These are phyloP conservation scores for Pulicaria dysenterica DNA, from an alignment of 129 eudicot genomes.

Conservation along the genomic window DNA sequence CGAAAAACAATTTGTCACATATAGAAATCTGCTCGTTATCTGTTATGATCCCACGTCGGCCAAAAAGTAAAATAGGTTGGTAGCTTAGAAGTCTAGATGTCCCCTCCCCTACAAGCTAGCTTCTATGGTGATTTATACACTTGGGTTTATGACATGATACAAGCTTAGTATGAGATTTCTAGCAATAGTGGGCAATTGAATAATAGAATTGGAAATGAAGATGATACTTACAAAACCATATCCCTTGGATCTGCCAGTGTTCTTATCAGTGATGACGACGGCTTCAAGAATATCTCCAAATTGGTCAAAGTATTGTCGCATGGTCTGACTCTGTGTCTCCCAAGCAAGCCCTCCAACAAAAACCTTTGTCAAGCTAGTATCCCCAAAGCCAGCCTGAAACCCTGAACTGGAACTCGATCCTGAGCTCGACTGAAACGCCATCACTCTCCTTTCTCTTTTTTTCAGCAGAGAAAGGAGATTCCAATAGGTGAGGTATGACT, in stretches of 20 bases:
- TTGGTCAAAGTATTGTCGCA: constrained; percentile 45
- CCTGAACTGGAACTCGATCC: constrained; percentile 72
- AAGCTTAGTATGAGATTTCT: no score
- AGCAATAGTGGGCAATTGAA: no score
- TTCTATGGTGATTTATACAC: no score
- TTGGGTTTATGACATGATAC: no score
- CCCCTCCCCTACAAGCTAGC: no score
- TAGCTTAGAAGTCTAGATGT: no score
- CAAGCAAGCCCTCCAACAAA: constrained; percentile 71
- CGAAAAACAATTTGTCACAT: no score
- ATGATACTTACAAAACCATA: constrained; percentile 54
- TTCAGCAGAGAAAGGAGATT: constrained; percentile 2
- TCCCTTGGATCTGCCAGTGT: constrained; percentile 57
- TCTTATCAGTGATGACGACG: constrained; percentile 59
- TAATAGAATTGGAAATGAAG: background rate
- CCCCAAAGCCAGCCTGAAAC: constrained; percentile 56
- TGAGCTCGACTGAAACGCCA: constrained; percentile 65
- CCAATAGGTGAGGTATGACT: background rate
- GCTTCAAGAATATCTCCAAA: constrained; percentile 60
- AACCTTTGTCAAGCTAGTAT: constrained; percentile 52
- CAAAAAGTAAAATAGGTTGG: no score
- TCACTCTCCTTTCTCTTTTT: constrained; percentile 12
- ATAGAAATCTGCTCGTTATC: no score
- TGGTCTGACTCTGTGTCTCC: constrained; percentile 59
- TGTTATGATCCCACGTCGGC: no score